Evolutionary conservation across 352 stramenopile species (phyloP).

Genomic region (Globisporangium apiculatum): DNA sequence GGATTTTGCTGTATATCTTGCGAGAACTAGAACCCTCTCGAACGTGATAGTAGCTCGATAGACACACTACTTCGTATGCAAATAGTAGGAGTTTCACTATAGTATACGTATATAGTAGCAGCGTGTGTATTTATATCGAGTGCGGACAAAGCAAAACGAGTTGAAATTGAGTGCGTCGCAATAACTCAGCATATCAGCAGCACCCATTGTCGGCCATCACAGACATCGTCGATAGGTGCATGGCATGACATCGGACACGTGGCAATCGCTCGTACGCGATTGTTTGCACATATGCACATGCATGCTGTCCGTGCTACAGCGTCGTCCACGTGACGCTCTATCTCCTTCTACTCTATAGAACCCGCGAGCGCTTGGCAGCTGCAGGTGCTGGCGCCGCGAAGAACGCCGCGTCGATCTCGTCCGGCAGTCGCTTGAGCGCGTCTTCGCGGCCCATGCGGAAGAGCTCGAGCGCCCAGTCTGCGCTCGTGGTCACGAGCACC

Average conservation of each 20-base stretch:
- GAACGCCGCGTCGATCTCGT: conserved; percentile 44
- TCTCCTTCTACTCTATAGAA: too few relatives aligned
- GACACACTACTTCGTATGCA: not conserved
- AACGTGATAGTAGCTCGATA: not conserved
- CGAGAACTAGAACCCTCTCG: not conserved
- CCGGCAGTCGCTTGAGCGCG: conserved; percentile 41
- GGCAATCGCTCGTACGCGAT: too few relatives aligned
- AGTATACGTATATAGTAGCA: not conserved
- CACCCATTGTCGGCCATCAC: too few relatives aligned
- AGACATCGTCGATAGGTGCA: too few relatives aligned
- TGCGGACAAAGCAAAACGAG: too few relatives aligned
- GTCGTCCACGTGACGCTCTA: too few relatives aligned
- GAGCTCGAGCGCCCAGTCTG: conserved; percentile 63
- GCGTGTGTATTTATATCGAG: too few relatives aligned
- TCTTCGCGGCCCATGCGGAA: conserved; percentile 78
- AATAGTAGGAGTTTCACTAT: not conserved
- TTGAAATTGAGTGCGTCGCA: too few relatives aligned
- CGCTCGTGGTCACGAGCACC: conserved; percentile 69
- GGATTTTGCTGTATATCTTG: not conserved
- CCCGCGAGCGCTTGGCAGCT: conserved; percentile 2
- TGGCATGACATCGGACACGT: too few relatives aligned
- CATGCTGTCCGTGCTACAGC: not conserved
- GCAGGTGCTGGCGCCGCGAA: conserved; percentile 3
- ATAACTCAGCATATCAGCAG: too few relatives aligned
- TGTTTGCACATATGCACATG: not conserved